These are phyloP conservation scores for Ophiocordyceps camponoti-rufipedis DNA, from an alignment of 2,329 filamentous ascomycete genomes.

Conservation along the genomic window DNA sequence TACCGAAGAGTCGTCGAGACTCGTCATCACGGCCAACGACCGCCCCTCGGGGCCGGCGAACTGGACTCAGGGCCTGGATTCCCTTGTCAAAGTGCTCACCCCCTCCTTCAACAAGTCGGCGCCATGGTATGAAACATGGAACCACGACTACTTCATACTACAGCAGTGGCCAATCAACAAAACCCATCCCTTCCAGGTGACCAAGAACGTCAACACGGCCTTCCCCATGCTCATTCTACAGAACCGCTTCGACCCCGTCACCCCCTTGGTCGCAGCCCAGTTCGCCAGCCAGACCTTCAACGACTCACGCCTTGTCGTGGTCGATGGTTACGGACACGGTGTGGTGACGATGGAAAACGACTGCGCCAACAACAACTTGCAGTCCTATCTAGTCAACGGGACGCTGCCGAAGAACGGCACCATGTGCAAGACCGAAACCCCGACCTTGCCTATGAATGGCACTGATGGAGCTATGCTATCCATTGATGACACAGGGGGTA, in stretches of 20 bases:
- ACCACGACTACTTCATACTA: slow-evolving; percentile 12
- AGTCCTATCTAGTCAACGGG: slow-evolving; percentile 18
- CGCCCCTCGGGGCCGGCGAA: slow-evolving; percentile 6
- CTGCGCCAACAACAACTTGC: slow-evolving; percentile 17
- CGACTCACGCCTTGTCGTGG: slow-evolving; percentile 19
- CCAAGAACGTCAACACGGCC: slow-evolving; percentile 7
- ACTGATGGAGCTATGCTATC: too few species aligned
- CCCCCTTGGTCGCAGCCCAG: slow-evolving; percentile 20
- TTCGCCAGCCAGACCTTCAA: slow-evolving; percentile 16
- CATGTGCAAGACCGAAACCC: too few species aligned
- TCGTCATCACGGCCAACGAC: slow-evolving; percentile 11
- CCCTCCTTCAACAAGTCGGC: slow-evolving; percentile 14
- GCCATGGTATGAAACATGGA: slow-evolving; percentile 10
- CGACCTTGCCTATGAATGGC: too few species aligned
- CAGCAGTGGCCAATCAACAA: slow-evolving; percentile 12
- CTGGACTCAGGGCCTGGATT: slow-evolving; percentile 15
- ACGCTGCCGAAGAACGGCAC: slow-evolving; percentile 15
- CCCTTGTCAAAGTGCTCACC: slow-evolving; percentile 14
- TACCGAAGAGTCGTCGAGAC: slow-evolving; percentile 8
- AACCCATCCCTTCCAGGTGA: slow-evolving; percentile 11
- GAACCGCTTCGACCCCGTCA: slow-evolving; percentile 27
- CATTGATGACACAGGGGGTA: too few species aligned
- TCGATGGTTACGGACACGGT: slow-evolving; percentile 24
- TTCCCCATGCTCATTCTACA: slow-evolving; percentile 14
- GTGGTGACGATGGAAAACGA: slow-evolving; percentile 16